phyloP scores from a whole-genome alignment of 768 basidiomycete species.

The Erythrobasidium yunnanense region DNA sequence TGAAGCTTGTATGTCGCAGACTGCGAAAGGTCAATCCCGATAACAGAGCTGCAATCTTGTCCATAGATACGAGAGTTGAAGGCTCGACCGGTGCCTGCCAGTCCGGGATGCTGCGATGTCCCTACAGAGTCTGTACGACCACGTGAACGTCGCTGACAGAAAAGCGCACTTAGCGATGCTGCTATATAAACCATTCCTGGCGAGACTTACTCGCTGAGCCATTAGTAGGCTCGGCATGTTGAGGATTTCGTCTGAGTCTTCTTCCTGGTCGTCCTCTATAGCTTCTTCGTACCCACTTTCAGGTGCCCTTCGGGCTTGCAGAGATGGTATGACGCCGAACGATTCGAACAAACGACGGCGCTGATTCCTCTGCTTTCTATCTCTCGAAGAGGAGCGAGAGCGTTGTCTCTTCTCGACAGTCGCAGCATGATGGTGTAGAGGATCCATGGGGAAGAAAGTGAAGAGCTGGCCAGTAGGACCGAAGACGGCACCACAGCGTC shows the following conservation, averaged over 20 bases:
- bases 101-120: conserved; percentile 2
- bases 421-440: neutral
- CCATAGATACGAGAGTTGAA: conserved; percentile 20
- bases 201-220: neutral
- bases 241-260: conserved; percentile 25
- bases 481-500: conserved; percentile 28
- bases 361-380: neutral
- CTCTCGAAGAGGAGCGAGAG: conserved; percentile 16
- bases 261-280: neutral
- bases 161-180: too few relatives aligned
- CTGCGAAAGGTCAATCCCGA: neutral
- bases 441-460: conserved; percentile 19
- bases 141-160: conserved; percentile 8
- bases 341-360: conserved; percentile 25
- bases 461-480: conserved; percentile 1
- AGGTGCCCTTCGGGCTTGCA: neutral
- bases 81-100: conserved; percentile 5
- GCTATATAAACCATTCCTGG: neutral
- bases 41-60: neutral
- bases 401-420: neutral
- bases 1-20: neutral
- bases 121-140: conserved; percentile 21
- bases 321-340: conserved; percentile 14
- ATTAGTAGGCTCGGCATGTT: conserved; percentile 20
- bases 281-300: neutral